Percentiles rank a stretch among this genome's conserved stretches.
These are phyloP conservation scores for Plectranthus barbatus DNA, from an alignment of 257 asterid species.

Conservation along the genomic window DNA sequence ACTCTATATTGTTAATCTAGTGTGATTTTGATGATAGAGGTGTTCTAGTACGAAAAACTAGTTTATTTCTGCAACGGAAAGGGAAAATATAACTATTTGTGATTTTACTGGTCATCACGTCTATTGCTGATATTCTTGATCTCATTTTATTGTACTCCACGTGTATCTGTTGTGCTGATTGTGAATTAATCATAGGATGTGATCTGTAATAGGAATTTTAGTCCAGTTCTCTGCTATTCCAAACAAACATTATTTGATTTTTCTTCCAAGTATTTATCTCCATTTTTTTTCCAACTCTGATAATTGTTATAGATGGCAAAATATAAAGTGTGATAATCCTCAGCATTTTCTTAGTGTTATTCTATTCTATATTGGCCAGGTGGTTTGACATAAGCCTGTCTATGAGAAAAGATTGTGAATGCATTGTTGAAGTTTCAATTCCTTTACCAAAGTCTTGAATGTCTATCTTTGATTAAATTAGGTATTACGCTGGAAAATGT, in stretches of 20 bases:
- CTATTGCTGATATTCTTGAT: neutral
- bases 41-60: neutral
- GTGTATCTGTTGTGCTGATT: neutral
- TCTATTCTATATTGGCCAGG: neutral
- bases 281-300: neutral
- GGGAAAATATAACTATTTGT: neutral
- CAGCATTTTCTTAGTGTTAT: neutral
- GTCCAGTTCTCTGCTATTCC: neutral
- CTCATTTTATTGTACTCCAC: neutral
- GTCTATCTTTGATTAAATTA: constrained; percentile 18
- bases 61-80: neutral
- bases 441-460: neutral
- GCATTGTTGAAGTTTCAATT: neutral
- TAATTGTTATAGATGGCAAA: neutral
- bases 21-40: neutral
- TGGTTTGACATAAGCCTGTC: neutral
- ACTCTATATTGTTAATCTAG: neutral
- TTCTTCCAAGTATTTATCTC: neutral
- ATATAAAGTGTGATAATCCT: neutral
- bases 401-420: neutral
- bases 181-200: neutral
- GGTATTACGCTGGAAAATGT: constrained; percentile 61
- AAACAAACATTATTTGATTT: neutral
- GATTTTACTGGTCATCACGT: neutral
- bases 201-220: neutral